These are phyloP conservation scores for Solanum pinnatisectum DNA, from an alignment of 257 asterid genomes.

Conservation along the genomic window DNA sequence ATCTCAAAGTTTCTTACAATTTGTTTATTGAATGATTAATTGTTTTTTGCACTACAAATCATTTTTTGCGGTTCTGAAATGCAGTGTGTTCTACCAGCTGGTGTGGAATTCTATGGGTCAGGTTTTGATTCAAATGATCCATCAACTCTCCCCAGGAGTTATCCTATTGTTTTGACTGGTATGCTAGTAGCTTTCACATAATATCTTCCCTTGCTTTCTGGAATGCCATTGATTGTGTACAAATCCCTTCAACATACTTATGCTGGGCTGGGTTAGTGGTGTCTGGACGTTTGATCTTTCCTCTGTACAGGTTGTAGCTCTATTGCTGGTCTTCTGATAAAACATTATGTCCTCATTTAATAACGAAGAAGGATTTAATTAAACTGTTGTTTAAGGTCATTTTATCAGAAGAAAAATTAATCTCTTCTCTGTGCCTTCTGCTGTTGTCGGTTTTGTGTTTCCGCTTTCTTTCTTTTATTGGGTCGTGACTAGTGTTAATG, in stretches of 20 bases:
- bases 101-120: slow-evolving; percentile 55
- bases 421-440: neutral
- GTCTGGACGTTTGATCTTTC: neutral
- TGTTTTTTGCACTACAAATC: neutral
- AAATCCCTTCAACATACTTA: neutral
- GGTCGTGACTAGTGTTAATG: neutral
- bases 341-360: neutral
- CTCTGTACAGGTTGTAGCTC: neutral
- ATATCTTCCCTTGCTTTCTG: neutral
- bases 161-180: slow-evolving; percentile 81
- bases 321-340: neutral
- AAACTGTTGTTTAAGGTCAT: neutral
- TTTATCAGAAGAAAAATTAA: neutral
- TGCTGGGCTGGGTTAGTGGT: neutral
- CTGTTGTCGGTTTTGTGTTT: neutral
- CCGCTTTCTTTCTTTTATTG: neutral
- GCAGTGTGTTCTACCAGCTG: slow-evolving; percentile 87
- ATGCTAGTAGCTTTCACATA: neutral
- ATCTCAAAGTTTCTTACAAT: neutral
- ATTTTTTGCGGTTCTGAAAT: neutral
- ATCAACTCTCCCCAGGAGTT: slow-evolving; percentile 52
- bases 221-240: neutral
- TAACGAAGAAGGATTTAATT: neutral
- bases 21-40: neutral
- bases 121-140: slow-evolving; percentile 40